phyloP scores from a whole-genome alignment of 768 basidiomycete species.

The Peribolospora kevripleyi region DNA sequence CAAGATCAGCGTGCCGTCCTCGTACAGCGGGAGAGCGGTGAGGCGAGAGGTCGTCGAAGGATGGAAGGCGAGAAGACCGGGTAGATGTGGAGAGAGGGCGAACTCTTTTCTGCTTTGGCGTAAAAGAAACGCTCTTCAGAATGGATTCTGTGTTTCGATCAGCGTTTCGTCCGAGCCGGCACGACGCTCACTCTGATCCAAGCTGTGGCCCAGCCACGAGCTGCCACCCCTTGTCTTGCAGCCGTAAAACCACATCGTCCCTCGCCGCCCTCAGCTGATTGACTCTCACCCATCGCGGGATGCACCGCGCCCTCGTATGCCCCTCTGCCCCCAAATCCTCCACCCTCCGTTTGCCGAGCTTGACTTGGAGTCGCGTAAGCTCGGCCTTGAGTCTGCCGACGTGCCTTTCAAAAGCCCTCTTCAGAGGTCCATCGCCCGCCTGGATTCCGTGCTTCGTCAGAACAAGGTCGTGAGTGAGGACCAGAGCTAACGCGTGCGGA shows the following conservation, averaged over 20 bases:
- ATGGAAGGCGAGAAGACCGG: slow-evolving; percentile 54
- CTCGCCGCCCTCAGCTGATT: slow-evolving; percentile 47
- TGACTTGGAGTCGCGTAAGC: slow-evolving; percentile 35
- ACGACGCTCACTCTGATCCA: background rate
- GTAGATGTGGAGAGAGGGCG: slow-evolving; percentile 51
- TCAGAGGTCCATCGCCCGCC: slow-evolving; percentile 68
- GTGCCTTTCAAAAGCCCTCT: slow-evolving; percentile 50
- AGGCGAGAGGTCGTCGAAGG: slow-evolving; percentile 32
- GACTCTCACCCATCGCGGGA: slow-evolving; percentile 48
- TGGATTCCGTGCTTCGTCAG: slow-evolving; percentile 60
- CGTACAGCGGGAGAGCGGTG: slow-evolving; percentile 46
- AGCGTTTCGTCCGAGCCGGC: slow-evolving; percentile 10
- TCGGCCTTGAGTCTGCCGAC: slow-evolving; percentile 10
- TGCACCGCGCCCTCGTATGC: slow-evolving; percentile 4
- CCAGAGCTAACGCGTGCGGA: slow-evolving; percentile 39
- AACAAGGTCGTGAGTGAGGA: slow-evolving; percentile 76
- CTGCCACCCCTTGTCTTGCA: slow-evolving; percentile 10
- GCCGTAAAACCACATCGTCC: slow-evolving; percentile 33
- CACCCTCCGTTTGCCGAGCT: slow-evolving; percentile 26
- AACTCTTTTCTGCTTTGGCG: slow-evolving; percentile 27
- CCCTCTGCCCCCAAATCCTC: slow-evolving; percentile 5
- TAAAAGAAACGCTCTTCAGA: slow-evolving; percentile 3
- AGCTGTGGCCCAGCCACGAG: slow-evolving; percentile 3
- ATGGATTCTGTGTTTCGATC: slow-evolving; percentile 7
- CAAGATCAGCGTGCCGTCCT: slow-evolving; percentile 56